Conservation (phyloP, 495 filamentous ascomycete genomes). For the Neohortaea acidophila region DNA sequence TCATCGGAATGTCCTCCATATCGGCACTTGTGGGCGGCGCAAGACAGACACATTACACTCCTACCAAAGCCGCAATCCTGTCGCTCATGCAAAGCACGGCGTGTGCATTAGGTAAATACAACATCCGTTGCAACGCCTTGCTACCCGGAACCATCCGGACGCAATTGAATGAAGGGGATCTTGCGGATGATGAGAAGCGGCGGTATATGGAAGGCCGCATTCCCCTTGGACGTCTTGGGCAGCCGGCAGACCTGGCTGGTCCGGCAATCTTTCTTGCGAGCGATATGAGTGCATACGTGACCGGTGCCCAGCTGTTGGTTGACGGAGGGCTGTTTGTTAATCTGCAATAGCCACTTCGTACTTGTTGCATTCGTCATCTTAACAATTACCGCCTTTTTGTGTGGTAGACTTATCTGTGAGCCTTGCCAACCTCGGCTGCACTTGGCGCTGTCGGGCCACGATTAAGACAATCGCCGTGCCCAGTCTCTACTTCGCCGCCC, state of each 20-base stretch:
- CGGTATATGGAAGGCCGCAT: constrained; percentile 74
- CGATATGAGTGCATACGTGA: constrained; percentile 38
- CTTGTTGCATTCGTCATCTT: too few species aligned
- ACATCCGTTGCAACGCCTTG: constrained; percentile 71
- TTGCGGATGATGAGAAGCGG: constrained; percentile 53
- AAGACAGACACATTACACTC: constrained; percentile 73
- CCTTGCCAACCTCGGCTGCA: too few species aligned
- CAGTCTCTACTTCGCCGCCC: too few species aligned
- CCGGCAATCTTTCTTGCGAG: constrained; percentile 79
- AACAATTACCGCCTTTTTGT: too few species aligned
- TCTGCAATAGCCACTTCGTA: constrained; percentile 46
- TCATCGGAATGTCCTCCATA: constrained; percentile 76
- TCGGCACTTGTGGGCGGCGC: constrained; percentile 72
- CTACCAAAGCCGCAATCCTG: constrained; percentile 74
- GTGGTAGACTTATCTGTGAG: too few species aligned
- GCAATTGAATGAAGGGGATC: constrained; percentile 73
- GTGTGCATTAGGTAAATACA: constrained; percentile 64
- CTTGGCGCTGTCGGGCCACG: too few species aligned
- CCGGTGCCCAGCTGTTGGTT: constrained; percentile 69
- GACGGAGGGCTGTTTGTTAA: constrained; percentile 69
- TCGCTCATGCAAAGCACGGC: constrained; percentile 77
- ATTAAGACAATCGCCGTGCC: too few species aligned
- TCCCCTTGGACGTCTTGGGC: constrained; percentile 58
- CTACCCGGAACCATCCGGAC: constrained; percentile 76
- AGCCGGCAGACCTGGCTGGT: constrained; percentile 48